Percentiles rank a stretch among this genome's conserved stretches.
These are phyloP conservation scores for Calonectria pseudoreteaudii DNA, from an alignment of 2,329 filamentous ascomycete genomes.

Conservation along the genomic window DNA sequence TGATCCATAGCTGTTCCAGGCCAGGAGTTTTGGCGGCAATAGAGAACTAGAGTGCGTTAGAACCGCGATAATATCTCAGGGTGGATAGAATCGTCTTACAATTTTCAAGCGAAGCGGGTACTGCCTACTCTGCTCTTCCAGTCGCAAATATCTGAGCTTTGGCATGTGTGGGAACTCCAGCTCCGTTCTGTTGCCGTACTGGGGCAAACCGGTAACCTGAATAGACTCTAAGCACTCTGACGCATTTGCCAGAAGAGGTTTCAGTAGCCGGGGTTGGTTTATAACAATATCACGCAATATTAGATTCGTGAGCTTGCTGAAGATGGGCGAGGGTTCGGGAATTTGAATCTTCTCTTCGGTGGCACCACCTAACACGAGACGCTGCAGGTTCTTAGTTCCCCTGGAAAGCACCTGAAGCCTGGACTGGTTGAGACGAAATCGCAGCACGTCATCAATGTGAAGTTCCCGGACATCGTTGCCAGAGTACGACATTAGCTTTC, in stretches of 20 bases:
- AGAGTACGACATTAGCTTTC: constrained; percentile 47
- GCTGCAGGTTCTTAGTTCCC: constrained; percentile 43
- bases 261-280: constrained; percentile 27
- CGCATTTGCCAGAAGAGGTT: constrained; percentile 35
- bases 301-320: constrained; percentile 38
- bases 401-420: constrained; percentile 44
- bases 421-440: constrained; percentile 45
- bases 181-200: constrained; percentile 14
- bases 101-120: constrained; percentile 31
- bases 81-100: constrained; percentile 24
- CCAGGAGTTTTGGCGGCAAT: constrained; percentile 43
- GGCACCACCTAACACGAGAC: constrained; percentile 34
- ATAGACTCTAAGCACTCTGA: constrained; percentile 39
- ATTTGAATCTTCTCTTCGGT: constrained; percentile 39
- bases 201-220: constrained; percentile 39
- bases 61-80: background rate
- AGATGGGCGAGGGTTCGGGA: constrained; percentile 18
- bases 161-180: constrained; percentile 40
- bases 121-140: constrained; percentile 39
- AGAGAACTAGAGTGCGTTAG: constrained; percentile 38
- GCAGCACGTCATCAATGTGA: constrained; percentile 39
- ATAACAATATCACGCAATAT: constrained; percentile 36
- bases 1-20: constrained; percentile 48
- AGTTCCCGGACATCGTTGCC: constrained; percentile 46
- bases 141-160: constrained; percentile 44